Percentiles rank a stretch among this genome's conserved stretches.
phyloP scores from a whole-genome alignment of 257 asterid genomes.

The Rauvolfia tetraphylla region DNA sequence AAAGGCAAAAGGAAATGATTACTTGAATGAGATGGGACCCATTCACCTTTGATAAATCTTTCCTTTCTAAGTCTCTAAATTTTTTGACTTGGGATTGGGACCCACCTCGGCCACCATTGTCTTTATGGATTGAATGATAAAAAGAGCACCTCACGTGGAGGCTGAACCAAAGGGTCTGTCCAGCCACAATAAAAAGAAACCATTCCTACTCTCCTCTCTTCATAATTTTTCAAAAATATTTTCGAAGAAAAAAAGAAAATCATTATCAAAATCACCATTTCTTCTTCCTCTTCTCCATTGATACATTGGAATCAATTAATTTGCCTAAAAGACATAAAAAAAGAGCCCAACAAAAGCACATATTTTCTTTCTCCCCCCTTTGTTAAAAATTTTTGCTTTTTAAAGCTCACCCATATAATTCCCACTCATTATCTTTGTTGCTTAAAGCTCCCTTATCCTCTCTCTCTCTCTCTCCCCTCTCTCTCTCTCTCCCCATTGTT shows the following conservation, averaged over 20 bases:
- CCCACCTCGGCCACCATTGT: constrained; percentile 79
- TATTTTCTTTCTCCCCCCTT: constrained; percentile 30
- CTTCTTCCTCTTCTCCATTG: constrained; percentile 14
- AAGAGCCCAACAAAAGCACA: constrained; percentile 32
- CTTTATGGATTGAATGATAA: constrained; percentile 94
- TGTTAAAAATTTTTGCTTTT: constrained; percentile 34
- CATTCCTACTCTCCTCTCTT: neutral
- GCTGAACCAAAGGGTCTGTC: constrained; percentile 91
- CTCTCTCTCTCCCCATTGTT: constrained; percentile 26
- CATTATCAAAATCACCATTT: constrained; percentile 11
- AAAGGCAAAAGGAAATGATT: constrained; percentile 63
- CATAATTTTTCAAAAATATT: neutral
- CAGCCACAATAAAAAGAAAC: constrained; percentile 51
- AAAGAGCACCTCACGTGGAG: constrained; percentile 99
- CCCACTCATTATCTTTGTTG: constrained; percentile 97
- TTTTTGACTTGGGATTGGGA: constrained; percentile 65
- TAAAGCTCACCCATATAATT: constrained; percentile 82
- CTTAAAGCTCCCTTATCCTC: constrained; percentile 68
- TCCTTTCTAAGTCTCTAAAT: constrained; percentile 34
- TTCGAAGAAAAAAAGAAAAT: neutral
- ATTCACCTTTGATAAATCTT: constrained; percentile 33
- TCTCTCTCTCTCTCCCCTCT: constrained; percentile 37
- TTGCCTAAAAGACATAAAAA: constrained; percentile 30
- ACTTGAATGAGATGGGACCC: constrained; percentile 46
- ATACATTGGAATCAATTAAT: constrained; percentile 39